Evolutionary conservation across 805 yeast genomes (phyloP).

Genomic region (Saturnispora sekii): DNA sequence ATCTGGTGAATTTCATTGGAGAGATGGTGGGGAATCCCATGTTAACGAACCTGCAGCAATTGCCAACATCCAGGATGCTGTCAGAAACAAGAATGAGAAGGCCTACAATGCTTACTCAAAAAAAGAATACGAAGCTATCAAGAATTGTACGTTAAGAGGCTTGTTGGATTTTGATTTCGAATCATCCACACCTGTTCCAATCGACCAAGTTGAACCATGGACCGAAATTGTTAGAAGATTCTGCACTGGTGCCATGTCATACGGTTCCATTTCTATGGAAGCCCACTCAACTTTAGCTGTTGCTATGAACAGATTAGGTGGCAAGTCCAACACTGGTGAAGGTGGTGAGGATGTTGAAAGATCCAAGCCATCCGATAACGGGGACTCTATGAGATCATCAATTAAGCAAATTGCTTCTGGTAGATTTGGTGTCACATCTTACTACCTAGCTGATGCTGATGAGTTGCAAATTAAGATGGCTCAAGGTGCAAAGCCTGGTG

Average conservation of each 20-base stretch:
- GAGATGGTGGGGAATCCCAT: slow-evolving; percentile 97
- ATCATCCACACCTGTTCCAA: slow-evolving; percentile 63
- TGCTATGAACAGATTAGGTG: slow-evolving; percentile 97
- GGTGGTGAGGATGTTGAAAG: slow-evolving; percentile 98
- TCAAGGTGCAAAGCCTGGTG: slow-evolving; percentile 99
- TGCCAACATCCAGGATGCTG: slow-evolving; percentile 97
- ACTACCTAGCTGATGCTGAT: slow-evolving; percentile 91
- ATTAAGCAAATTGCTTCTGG: slow-evolving; percentile 98
- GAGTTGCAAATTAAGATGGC: slow-evolving; percentile 98
- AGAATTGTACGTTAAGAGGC: slow-evolving; percentile 90
- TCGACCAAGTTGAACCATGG: slow-evolving; percentile 99
- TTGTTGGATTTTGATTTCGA: slow-evolving; percentile 83
- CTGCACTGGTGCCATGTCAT: slow-evolving; percentile 99
- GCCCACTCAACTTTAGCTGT: slow-evolving; percentile 96
- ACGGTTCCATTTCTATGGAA: slow-evolving; percentile 97
- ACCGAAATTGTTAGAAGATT: slow-evolving; percentile 96
- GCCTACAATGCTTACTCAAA: slow-evolving; percentile 87
- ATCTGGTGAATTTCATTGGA: slow-evolving; percentile 96
- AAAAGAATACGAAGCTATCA: slow-evolving; percentile 85
- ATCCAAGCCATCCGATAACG: slow-evolving; percentile 67
- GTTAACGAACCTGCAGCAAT: slow-evolving; percentile 91
- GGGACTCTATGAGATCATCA: slow-evolving; percentile 98
- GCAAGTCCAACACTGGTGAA: slow-evolving; percentile 97
- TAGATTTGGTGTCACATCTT: slow-evolving; percentile 94
- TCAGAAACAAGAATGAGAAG: slow-evolving; percentile 86